Evolutionary conservation across 1,284 basidiomycete genomes (phyloP), one percentile per base, ranked within the genome.

Genomic region (Tremellales sp.): DNA sequence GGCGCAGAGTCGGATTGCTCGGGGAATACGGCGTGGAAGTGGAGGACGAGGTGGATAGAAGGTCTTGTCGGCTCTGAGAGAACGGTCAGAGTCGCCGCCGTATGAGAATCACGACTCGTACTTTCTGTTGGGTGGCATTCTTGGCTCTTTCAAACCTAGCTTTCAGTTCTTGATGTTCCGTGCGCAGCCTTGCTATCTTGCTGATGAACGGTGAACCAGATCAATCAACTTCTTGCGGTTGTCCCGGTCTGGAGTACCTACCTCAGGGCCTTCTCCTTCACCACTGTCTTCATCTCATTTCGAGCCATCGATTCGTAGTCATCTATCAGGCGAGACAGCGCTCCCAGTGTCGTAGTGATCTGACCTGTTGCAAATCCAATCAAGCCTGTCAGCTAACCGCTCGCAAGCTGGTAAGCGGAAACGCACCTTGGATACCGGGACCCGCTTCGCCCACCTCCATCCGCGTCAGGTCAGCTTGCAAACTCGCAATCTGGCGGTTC

Each of bases 261-360:
- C 89, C 87, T 85, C 66, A 86, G 79, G 0, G 91, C 93, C 74
- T 97, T 97, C 75, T 94, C 91, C 68, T 90, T 83, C 73, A 94
- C 94, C 33, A 86, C 84, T 58, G 88, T 89, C 44, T 94, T 87
- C 63, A 95, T 89, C 71, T 97, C 92, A 55, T 91, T 80, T 74
- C 85, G 87, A 1, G 87, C 88, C 87, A 97, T 91, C 10, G 87
- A 85, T 64, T 95, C 92, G 65, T 94, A 97, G 65, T 97, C 93
- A 60, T 95, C 91, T 54, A 95, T 83, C 46, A 93, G 89, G 47
- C 92, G 77, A 46, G 87, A 83, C 78, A 97, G 84, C 2, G 89
- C 90, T n/a, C 88, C 81, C 16, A 97, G 76, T 13, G 89, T 91
- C 24, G 92, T 91, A 28, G 87, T 87, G 73, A 97, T 90, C 79